These are phyloP conservation scores for Ustilago curta DNA, from an alignment of 1,284 basidiomycete genomes.

Conservation along the genomic window DNA sequence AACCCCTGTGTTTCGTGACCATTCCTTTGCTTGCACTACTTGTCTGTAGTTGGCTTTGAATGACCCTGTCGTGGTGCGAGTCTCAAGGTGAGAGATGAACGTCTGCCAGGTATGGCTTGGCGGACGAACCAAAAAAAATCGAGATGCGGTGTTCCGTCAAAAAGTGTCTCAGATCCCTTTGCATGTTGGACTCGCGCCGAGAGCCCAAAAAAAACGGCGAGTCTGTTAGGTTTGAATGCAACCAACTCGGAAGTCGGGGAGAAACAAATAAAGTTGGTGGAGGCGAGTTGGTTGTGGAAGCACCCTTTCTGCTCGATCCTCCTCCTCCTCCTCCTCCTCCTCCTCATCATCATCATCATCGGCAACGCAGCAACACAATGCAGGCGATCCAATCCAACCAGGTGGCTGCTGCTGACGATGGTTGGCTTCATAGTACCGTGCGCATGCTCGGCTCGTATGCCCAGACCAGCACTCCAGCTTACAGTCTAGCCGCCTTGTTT, in stretches of 20 bases:
- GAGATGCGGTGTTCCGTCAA: slow-evolving; percentile 17
- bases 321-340: neutral
- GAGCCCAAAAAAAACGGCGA: neutral
- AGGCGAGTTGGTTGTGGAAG: neutral
- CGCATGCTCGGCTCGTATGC: slow-evolving; percentile 41
- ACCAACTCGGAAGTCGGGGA: slow-evolving; percentile 17
- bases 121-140: neutral
- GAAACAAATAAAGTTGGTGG: slow-evolving; percentile 2
- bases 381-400: neutral
- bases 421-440: slow-evolving; percentile 30
- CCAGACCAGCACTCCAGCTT: slow-evolving; percentile 41
- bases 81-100: too few relatives aligned
- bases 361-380: slow-evolving; percentile 1
- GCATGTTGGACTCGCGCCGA: slow-evolving; percentile 21
- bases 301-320: neutral
- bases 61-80: too few relatives aligned
- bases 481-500: slow-evolving; percentile 47
- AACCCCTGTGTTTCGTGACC: too few relatives aligned
- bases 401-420: neutral
- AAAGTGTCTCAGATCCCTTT: slow-evolving; percentile 20
- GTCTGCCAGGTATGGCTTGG: neutral
- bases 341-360: neutral
- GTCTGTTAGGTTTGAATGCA: neutral
- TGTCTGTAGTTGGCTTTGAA: too few relatives aligned
- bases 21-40: too few relatives aligned